These are phyloP conservation scores for Talaromyces albobiverticillius DNA, from an alignment of 2,329 filamentous ascomycete species.

Conservation along the genomic window DNA sequence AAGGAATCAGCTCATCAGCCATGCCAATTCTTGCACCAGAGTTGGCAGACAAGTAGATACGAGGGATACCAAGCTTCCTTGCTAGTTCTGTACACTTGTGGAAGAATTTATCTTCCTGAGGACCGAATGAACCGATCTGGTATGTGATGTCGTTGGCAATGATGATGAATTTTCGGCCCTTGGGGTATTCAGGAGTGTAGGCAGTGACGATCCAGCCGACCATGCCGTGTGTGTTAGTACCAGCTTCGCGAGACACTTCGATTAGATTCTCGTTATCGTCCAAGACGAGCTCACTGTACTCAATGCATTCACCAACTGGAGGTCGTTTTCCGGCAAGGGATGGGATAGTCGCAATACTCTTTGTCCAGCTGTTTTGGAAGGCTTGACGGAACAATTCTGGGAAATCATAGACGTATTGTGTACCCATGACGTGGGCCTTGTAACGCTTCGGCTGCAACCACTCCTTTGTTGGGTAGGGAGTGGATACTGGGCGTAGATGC, in stretches of 20 bases:
- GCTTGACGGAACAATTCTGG: constrained; percentile 98
- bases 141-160: constrained; percentile 99
- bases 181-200: constrained; percentile 91
- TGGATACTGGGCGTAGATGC: constrained; percentile 86
- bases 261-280: constrained; percentile 90
- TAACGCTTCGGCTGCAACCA: constrained; percentile 98
- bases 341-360: constrained; percentile 70
- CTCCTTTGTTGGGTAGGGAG: constrained; percentile 96
- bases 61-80: constrained; percentile 88
- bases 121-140: constrained; percentile 97
- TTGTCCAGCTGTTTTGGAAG: constrained; percentile 90
- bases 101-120: constrained; percentile 97
- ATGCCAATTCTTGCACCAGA: constrained; percentile 96
- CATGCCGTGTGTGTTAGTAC: constrained; percentile 96
- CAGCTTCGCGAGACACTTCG: constrained; percentile 91
- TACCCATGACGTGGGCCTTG: constrained; percentile 99
- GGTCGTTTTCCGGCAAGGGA: constrained; percentile 77
- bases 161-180: constrained; percentile 87
- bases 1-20: constrained; percentile 92
- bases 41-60: constrained; percentile 97
- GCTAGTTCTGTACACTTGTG: constrained; percentile 97
- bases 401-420: constrained; percentile 99
- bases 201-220: constrained; percentile 96
- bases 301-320: constrained; percentile 82
- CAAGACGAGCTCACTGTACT: constrained; percentile 89